Evolutionary conservation across 331 rosid species (phyloP).

Genomic region (Erythrophleum ivorense): DNA sequence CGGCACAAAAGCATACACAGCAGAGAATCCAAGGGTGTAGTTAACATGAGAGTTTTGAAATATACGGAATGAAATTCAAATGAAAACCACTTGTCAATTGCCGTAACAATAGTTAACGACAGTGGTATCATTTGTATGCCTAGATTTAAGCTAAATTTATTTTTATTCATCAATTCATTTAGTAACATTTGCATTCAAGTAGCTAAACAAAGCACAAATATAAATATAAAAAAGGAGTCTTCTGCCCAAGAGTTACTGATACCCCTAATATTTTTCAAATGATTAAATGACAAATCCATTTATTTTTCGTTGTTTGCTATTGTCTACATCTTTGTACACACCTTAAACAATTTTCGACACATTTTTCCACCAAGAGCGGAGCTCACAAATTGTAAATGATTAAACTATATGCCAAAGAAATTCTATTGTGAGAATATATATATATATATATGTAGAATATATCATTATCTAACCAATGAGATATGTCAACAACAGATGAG

Average conservation of each 20-base stretch:
- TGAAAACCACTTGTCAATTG: background rate
- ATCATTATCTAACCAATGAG: constrained; percentile 69
- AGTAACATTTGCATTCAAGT: background rate
- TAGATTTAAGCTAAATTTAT: background rate
- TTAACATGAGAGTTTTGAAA: background rate
- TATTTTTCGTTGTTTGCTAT: background rate
- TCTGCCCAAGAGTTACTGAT: background rate
- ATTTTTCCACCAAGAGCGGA: background rate
- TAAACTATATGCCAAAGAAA: background rate
- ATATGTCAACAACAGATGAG: constrained; percentile 55
- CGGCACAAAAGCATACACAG: too few species aligned
- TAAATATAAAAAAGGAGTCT: background rate
- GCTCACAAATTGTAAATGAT: background rate
- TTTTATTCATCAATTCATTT: background rate
- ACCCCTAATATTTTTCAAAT: background rate
- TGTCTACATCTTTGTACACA: background rate
- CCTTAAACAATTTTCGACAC: background rate
- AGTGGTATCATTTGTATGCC: background rate
- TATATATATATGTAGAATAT: constrained; percentile 41
- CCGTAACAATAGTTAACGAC: background rate
- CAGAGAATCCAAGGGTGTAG: too few species aligned
- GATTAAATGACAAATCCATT: background rate
- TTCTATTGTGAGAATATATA: constrained; percentile 39
- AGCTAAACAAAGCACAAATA: background rate
- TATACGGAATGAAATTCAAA: background rate